Percentiles rank a stretch among this genome's conserved stretches.
These are phyloP conservation scores for Aechmea fasciata DNA, from an alignment of 176 grass and related monocot genomes.

Conservation along the genomic window DNA sequence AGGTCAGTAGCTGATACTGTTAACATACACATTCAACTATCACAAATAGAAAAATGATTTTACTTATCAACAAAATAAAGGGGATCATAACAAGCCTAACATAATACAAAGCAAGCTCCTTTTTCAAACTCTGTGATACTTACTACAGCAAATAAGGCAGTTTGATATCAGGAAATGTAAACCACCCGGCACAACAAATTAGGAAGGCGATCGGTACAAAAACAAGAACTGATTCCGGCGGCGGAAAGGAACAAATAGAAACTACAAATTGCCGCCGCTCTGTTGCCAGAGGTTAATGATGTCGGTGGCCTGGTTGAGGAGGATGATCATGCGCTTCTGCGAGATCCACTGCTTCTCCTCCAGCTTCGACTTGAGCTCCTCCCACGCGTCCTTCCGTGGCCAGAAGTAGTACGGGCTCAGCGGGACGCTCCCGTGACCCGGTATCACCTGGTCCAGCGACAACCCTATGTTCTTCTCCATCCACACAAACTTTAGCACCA, in stretches of 20 bases:
- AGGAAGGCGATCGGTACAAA: not conserved
- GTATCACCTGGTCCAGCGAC: conserved; percentile 51
- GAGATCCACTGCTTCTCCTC: conserved; percentile 82
- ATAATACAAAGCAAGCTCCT: not conserved
- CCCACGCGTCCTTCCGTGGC: conserved; percentile 76
- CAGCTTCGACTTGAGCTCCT: conserved; percentile 61
- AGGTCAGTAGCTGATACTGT: not conserved
- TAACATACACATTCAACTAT: not conserved
- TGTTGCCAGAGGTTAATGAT: conserved; percentile 90
- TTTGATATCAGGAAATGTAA: not conserved
- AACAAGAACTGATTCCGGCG: not conserved
- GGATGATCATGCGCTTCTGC: conserved; percentile 66
- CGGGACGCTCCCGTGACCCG: conserved; percentile 53
- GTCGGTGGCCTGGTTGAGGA: conserved; percentile 82
- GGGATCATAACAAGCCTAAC: not conserved
- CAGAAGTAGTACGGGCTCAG: conserved; percentile 84
- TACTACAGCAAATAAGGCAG: no score
- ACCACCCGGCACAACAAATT: not conserved
- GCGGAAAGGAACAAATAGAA: conserved; percentile 12
- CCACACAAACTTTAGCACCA: conserved; percentile 75
- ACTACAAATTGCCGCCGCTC: conserved; percentile 39
- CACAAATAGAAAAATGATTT: not conserved
- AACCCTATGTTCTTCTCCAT: conserved; percentile 91
- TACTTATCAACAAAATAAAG: not conserved
- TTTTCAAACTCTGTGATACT: not conserved